Percentiles rank a stretch among this genome's conserved stretches.
Conservation (phyloP, 2,329 filamentous ascomycete genomes). For the Metarhizium rileyi region DNA sequence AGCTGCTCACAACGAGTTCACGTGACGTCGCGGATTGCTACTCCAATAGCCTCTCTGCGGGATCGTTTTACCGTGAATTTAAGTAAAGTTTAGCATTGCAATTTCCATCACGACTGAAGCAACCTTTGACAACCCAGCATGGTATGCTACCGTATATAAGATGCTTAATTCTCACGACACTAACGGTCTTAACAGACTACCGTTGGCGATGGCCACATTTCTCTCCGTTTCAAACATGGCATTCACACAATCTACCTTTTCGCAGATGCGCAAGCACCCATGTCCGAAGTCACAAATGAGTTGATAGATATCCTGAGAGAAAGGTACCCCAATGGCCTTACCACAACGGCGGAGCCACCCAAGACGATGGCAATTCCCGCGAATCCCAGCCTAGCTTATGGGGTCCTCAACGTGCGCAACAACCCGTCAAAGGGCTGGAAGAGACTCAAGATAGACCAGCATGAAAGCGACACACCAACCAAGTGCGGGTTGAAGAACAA, state of each 20-base stretch:
- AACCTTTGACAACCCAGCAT: background rate
- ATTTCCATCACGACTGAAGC: background rate
- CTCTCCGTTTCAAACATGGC: slow-evolving; percentile 64
- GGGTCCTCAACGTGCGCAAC: slow-evolving; percentile 30
- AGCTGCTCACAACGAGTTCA: no score
- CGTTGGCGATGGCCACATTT: slow-evolving; percentile 43
- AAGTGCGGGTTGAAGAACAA: slow-evolving; percentile 37
- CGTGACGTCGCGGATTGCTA: no score
- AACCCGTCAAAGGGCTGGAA: slow-evolving; percentile 42
- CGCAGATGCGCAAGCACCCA: slow-evolving; percentile 45
- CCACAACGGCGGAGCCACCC: slow-evolving; percentile 20
- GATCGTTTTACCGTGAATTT: no score
- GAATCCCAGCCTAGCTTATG: slow-evolving; percentile 36
- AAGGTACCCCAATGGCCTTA: slow-evolving; percentile 45
- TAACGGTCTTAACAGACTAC: background rate
- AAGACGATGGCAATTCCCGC: slow-evolving; percentile 30
- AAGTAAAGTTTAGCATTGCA: no score
- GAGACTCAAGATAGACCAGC: slow-evolving; percentile 27
- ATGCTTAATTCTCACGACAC: background rate
- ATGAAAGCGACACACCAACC: slow-evolving; percentile 28
- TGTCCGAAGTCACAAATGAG: slow-evolving; percentile 45
- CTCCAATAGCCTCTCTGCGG: no score
- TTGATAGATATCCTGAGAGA: slow-evolving; percentile 50
- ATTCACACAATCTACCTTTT: slow-evolving; percentile 62
- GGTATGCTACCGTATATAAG: background rate